These are phyloP conservation scores for Sugiyamaella grinbergsii DNA, from an alignment of 1,139 yeast species.

Conservation along the genomic window DNA sequence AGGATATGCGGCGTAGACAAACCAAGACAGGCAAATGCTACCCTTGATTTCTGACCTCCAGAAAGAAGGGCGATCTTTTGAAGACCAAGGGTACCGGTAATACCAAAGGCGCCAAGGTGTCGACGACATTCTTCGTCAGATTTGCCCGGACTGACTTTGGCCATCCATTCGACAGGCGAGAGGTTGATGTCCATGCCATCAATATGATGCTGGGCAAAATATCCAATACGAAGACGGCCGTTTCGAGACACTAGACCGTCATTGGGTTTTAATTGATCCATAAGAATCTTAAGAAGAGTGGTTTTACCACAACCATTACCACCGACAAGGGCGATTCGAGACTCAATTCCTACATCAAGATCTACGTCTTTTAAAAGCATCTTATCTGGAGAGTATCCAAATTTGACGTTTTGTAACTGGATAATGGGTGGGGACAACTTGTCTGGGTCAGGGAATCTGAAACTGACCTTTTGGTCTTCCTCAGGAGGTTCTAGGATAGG, in stretches of 20 bases:
- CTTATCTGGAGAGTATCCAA: slow-evolving; percentile 73
- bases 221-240: slow-evolving; percentile 88
- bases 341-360: slow-evolving; percentile 87
- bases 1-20: slow-evolving; percentile 88
- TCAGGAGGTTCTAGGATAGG: slow-evolving; percentile 94
- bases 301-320: slow-evolving; percentile 99
- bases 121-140: slow-evolving; percentile 97
- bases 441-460: slow-evolving; percentile 95
- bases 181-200: slow-evolving; percentile 92
- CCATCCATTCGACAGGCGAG: slow-evolving; percentile 95
- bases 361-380: slow-evolving; percentile 73
- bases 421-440: slow-evolving; percentile 89
- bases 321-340: slow-evolving; percentile 95
- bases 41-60: slow-evolving; percentile 98
- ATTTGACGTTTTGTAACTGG: slow-evolving; percentile 81
- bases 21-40: slow-evolving; percentile 95
- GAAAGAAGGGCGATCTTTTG: slow-evolving; percentile 88
- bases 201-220: slow-evolving; percentile 99
- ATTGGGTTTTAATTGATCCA: slow-evolving; percentile 73
- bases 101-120: slow-evolving; percentile 95
- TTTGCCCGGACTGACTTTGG: slow-evolving; percentile 85
- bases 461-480: slow-evolving; percentile 80
- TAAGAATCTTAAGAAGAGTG: slow-evolving; percentile 79
- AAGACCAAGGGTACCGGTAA: slow-evolving; percentile 89
- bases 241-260: slow-evolving; percentile 77